phyloP scores from a whole-genome alignment of 2,329 filamentous ascomycete species.

The Didymella exigua region DNA sequence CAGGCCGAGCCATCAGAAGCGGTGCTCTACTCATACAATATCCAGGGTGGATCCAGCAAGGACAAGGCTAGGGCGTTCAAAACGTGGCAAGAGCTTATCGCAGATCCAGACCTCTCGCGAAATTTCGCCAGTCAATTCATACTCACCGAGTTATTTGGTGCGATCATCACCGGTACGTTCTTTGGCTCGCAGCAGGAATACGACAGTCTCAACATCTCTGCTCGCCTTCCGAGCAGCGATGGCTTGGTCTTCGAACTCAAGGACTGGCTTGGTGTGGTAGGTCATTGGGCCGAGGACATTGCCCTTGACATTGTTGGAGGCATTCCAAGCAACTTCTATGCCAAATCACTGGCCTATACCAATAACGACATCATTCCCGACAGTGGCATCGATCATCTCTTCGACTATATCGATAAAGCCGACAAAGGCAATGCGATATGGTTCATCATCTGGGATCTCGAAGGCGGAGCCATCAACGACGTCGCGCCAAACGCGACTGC shows the following conservation, averaged over 20 bases:
- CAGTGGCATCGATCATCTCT: constrained; percentile 38
- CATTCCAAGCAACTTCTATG: constrained; percentile 43
- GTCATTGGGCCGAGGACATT: constrained; percentile 42
- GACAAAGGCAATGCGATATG: constrained; percentile 43
- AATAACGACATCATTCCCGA: constrained; percentile 40
- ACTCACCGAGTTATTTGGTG: constrained; percentile 36
- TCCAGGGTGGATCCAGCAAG: constrained; percentile 30
- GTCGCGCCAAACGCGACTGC: constrained; percentile 40
- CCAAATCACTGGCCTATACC: constrained; percentile 44
- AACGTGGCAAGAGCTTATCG: constrained; percentile 44
- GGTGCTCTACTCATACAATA: constrained; percentile 43
- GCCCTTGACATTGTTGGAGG: constrained; percentile 38
- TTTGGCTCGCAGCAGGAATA: constrained; percentile 43
- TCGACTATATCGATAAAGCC: constrained; percentile 37
- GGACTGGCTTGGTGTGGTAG: constrained; percentile 43
- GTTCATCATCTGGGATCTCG: constrained; percentile 46
- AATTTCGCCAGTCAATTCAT: constrained; percentile 45
- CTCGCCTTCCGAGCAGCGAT: constrained; percentile 29
- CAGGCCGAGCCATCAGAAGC: constrained; percentile 40
- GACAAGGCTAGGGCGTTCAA: constrained; percentile 42
- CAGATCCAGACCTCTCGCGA: constrained; percentile 38
- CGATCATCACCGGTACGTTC: constrained; percentile 42
- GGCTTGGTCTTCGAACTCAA: constrained; percentile 36
- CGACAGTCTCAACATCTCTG: constrained; percentile 41
- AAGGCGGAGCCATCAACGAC: constrained; percentile 43